Conservation (phyloP, 768 basidiomycete genomes). For the Gymnopilus junonius region DNA sequence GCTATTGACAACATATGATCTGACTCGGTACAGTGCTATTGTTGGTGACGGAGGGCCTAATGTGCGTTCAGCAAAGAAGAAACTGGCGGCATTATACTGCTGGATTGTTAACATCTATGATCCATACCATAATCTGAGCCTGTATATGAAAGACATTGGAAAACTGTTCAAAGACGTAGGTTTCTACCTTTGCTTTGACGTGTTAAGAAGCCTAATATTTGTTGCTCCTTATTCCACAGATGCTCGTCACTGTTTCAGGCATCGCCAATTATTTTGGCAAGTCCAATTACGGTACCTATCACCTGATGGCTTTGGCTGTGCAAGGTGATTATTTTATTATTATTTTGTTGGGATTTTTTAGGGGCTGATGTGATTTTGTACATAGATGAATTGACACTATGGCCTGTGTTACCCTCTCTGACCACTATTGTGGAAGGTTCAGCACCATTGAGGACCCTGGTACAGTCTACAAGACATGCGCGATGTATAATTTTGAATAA, state of each 20-base stretch:
- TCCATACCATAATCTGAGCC: constrained; percentile 33
- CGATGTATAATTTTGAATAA: too few relatives aligned
- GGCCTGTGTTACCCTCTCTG: too few relatives aligned
- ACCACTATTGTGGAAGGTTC: background rate
- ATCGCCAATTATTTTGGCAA: constrained; percentile 32
- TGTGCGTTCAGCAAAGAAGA: background rate
- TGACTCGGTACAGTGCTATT: constrained; percentile 25
- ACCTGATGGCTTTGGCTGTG: too few relatives aligned
- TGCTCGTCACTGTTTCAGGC: constrained; percentile 22
- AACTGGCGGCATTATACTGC: constrained; percentile 11
- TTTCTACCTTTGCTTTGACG: background rate
- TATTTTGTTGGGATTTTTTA: too few relatives aligned
- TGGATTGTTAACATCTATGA: constrained; percentile 35
- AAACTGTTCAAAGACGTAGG: constrained; percentile 31
- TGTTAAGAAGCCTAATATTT: too few relatives aligned
- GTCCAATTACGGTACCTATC: constrained; percentile 30
- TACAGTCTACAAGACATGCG: too few relatives aligned
- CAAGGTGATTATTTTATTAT: too few relatives aligned
- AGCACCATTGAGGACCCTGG: background rate
- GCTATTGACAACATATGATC: constrained; percentile 29
- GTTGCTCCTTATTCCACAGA: constrained; percentile 9
- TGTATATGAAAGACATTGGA: constrained; percentile 32
- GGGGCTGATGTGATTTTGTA: too few relatives aligned
- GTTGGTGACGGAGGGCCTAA: constrained; percentile 30
- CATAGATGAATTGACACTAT: too few relatives aligned